phyloP scores from a whole-genome alignment of 768 basidiomycete genomes.

The Russula sp. region DNA sequence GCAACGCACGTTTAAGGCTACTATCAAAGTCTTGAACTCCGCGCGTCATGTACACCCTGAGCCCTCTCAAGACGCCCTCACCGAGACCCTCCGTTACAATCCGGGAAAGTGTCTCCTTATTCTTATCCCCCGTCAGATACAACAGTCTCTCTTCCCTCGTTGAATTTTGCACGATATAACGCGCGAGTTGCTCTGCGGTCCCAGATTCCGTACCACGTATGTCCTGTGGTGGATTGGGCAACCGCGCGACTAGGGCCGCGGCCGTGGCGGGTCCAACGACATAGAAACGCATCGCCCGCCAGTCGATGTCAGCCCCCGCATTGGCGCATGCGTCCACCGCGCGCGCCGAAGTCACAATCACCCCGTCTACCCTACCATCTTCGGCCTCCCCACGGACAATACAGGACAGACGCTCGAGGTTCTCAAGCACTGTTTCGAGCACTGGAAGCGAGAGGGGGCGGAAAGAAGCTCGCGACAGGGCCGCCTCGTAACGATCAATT shows the following conservation, averaged over 20 bases:
- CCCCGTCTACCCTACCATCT: slow-evolving; percentile 45
- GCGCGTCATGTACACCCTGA: slow-evolving; percentile 72
- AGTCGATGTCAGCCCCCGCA: slow-evolving; percentile 35
- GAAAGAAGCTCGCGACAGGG: slow-evolving; percentile 50
- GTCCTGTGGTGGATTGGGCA: slow-evolving; percentile 35
- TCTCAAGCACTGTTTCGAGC: slow-evolving; percentile 60
- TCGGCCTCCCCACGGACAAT: slow-evolving; percentile 38
- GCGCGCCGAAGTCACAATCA: slow-evolving; percentile 76
- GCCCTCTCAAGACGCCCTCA: slow-evolving; percentile 44
- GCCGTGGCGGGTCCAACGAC: slow-evolving; percentile 72
- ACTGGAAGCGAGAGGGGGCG: slow-evolving; percentile 60
- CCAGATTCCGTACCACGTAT: slow-evolving; percentile 57
- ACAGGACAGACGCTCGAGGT: slow-evolving; percentile 45
- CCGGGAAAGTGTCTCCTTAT: slow-evolving; percentile 59
- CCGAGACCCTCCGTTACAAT: slow-evolving; percentile 44
- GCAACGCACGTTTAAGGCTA: slow-evolving; percentile 38
- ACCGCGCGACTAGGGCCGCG: slow-evolving; percentile 37
- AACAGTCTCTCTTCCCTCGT: slow-evolving; percentile 46
- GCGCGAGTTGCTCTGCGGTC: slow-evolving; percentile 63
- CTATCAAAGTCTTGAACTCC: slow-evolving; percentile 51
- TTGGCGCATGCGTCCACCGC: slow-evolving; percentile 69
- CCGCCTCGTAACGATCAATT: slow-evolving; percentile 58
- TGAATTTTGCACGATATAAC: slow-evolving; percentile 52
- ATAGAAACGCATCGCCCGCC: slow-evolving; percentile 68
- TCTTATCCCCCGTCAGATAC: slow-evolving; percentile 88